Percentiles rank a stretch among this genome's conserved stretches.
Evolutionary conservation across 768 basidiomycete genomes (phyloP).

Genomic region (Nidularia pulvinata): DNA sequence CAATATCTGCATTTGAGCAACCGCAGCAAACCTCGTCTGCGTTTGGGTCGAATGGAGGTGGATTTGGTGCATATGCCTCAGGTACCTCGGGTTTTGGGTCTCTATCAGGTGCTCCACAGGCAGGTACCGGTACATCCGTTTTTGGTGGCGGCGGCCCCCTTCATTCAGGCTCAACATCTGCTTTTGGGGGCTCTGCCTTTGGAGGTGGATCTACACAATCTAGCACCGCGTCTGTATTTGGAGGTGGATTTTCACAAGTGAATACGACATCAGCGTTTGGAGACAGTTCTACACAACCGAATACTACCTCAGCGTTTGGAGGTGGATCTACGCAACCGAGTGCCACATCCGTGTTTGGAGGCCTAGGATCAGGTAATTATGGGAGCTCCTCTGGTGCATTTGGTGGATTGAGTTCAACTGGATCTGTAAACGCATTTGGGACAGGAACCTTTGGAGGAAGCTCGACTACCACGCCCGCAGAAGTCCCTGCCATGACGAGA

Average conservation of each 20-base stretch:
- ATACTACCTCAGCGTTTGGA: conserved; percentile 16
- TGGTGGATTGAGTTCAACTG: conserved; percentile 10
- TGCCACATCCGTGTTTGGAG: conserved; percentile 15
- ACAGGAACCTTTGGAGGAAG: conserved; percentile 19
- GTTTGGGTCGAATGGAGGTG: conserved; percentile 2
- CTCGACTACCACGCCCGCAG: neutral
- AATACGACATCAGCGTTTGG: conserved; percentile 23
- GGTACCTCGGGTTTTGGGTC: too few relatives aligned
- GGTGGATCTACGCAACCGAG: conserved; percentile 9
- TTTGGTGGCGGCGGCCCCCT: conserved; percentile 3
- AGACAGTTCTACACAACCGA: conserved; percentile 7
- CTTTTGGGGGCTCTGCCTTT: conserved; percentile 11
- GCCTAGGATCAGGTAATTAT: conserved; percentile 9
- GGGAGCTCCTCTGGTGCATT: conserved; percentile 14
- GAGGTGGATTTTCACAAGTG: conserved; percentile 14
- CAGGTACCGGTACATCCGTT: conserved; percentile 3
- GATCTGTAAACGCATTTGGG: conserved; percentile 18
- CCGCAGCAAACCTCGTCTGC: conserved; percentile 15
- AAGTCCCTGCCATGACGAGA: conserved; percentile 30
- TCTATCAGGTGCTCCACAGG: too few relatives aligned
- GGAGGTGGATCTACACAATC: neutral
- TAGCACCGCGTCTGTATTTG: conserved; percentile 14
- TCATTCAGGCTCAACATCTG: conserved; percentile 7
- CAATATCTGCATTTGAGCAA: conserved; percentile 12
- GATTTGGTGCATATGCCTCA: neutral